These are phyloP conservation scores for Dendryphion nanum DNA, from an alignment of 2,329 filamentous ascomycete genomes.

Conservation along the genomic window DNA sequence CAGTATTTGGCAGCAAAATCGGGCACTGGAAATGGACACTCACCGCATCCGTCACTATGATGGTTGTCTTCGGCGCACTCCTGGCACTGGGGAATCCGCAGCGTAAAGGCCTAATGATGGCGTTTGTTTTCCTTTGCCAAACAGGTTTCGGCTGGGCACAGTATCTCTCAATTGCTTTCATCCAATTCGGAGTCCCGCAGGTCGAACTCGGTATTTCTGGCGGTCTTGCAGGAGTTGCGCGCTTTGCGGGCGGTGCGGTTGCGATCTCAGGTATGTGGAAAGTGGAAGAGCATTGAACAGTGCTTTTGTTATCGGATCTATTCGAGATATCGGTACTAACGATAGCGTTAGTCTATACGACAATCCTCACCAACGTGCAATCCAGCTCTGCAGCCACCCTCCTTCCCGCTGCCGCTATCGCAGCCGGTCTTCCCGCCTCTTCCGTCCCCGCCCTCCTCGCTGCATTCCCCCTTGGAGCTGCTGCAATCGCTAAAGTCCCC, in stretches of 20 bases:
- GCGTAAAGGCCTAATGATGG: slow-evolving; percentile 48
- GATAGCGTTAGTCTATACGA: slow-evolving; percentile 33
- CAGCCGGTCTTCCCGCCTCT: slow-evolving; percentile 12
- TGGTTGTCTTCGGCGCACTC: slow-evolving; percentile 50
- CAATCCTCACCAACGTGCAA: slow-evolving; percentile 41
- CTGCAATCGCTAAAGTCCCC: slow-evolving; percentile 11
- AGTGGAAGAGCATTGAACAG: slow-evolving; percentile 12
- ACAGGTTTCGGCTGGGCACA: slow-evolving; percentile 49
- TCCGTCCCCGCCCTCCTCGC: slow-evolving; percentile 12
- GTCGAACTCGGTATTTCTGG: slow-evolving; percentile 48
- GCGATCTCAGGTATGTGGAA: slow-evolving; percentile 31
- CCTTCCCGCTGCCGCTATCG: slow-evolving; percentile 13
- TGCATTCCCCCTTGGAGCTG: slow-evolving; percentile 14
- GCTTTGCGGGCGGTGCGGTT: slow-evolving; percentile 46
- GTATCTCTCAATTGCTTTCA: slow-evolving; percentile 50
- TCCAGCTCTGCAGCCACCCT: slow-evolving; percentile 12
- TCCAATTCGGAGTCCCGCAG: slow-evolving; percentile 52
- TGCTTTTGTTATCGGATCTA: not conserved
- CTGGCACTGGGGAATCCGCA: slow-evolving; percentile 45
- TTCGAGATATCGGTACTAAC: not conserved
- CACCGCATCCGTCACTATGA: slow-evolving; percentile 44
- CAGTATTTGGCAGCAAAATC: slow-evolving; percentile 43
- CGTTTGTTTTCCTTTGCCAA: slow-evolving; percentile 48
- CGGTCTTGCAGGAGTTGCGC: slow-evolving; percentile 38
- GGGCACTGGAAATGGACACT: slow-evolving; percentile 50